Conservation (phyloP, 2,329 filamentous ascomycete genomes). For the Capronia americana region DNA sequence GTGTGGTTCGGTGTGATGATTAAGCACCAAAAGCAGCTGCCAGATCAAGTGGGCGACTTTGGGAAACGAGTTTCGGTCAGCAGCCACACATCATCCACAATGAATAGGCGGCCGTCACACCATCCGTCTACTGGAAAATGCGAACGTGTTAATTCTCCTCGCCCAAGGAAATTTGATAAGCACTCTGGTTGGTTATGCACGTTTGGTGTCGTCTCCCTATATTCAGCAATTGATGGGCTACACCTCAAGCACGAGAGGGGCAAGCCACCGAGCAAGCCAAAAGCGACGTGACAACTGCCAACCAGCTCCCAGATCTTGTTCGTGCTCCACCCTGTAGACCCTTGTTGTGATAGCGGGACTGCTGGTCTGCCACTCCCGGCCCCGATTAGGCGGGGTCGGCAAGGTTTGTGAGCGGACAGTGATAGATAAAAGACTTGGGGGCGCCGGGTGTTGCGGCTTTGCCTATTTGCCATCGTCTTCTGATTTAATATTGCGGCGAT, state of each 20-base stretch:
- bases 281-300: background rate
- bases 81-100: background rate
- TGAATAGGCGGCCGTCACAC: conserved; percentile 5
- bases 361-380: background rate
- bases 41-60: conserved; percentile 11
- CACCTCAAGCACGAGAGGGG: background rate
- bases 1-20: conserved; percentile 22
- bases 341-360: background rate
- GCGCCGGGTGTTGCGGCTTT: background rate
- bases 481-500: background rate
- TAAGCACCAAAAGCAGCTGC: conserved; percentile 17
- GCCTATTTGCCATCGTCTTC: background rate
- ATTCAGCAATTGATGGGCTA: background rate
- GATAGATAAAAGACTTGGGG: background rate
- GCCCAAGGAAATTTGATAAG: background rate
- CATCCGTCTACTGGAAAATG: background rate
- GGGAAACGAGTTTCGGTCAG: conserved; percentile 11
- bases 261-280: background rate
- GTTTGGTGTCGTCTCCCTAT: background rate
- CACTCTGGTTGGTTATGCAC: background rate
- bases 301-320: background rate
- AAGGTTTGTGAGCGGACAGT: background rate
- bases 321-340: background rate
- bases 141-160: background rate
- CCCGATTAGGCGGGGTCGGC: background rate